Evolutionary conservation across 2,329 filamentous ascomycete genomes (phyloP).

Genomic region (Aspergillus awamori): DNA sequence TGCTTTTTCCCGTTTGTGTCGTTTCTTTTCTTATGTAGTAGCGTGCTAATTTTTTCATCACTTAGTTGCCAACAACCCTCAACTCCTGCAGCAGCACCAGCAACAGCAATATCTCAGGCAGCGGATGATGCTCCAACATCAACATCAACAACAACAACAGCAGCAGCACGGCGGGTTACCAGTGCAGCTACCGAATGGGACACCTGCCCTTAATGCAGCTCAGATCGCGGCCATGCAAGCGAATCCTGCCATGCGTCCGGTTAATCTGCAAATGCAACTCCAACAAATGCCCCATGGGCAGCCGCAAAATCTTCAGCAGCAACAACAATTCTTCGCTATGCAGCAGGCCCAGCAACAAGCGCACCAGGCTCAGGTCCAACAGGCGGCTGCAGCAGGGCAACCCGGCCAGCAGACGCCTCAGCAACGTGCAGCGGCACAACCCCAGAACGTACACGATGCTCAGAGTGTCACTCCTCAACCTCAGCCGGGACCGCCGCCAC

Average conservation of each 20-base stretch:
- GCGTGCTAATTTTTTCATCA: not conserved
- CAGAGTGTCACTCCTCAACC: conserved; percentile 48
- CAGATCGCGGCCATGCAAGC: conserved; percentile 49
- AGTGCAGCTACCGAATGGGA: conserved; percentile 46
- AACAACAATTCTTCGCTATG: conserved; percentile 42
- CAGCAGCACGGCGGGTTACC: conserved; percentile 40
- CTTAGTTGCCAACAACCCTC: conserved; percentile 46
- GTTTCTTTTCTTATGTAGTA: not conserved
- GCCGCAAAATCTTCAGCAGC: conserved; percentile 48
- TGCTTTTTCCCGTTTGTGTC: not conserved
- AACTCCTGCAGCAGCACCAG: conserved; percentile 50
- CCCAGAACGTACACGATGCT: conserved; percentile 46
- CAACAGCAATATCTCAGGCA: conserved; percentile 38
- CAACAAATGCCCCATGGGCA: conserved; percentile 47
- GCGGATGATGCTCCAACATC: conserved; percentile 35
- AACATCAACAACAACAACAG: conserved; percentile 37
- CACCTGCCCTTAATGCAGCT: conserved; percentile 43
- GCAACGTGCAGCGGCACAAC: conserved; percentile 44
- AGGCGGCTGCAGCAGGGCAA: conserved; percentile 35
- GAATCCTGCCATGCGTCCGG: conserved; percentile 44
- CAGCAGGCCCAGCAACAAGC: conserved; percentile 37
- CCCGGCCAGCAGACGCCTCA: conserved; percentile 45
- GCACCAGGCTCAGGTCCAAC: conserved; percentile 37
- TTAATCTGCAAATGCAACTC: conserved; percentile 44
- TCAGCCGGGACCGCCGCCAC: conserved; percentile 44